These are phyloP conservation scores for Amanita polypyramis DNA, from an alignment of 768 basidiomycete species.

Conservation along the genomic window DNA sequence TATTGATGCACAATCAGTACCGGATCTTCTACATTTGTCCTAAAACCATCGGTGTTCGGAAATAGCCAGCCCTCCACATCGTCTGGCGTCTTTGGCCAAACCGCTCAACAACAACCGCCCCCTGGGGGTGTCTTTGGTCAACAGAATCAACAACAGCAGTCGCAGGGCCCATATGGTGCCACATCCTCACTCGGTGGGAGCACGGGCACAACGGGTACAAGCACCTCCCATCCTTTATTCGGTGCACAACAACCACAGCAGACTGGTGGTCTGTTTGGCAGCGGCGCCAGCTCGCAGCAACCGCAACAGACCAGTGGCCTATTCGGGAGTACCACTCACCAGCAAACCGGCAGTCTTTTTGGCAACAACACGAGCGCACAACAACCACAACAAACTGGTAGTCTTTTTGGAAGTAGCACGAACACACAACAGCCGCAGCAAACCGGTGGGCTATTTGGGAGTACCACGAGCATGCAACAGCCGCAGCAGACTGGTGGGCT, in stretches of 20 bases:
- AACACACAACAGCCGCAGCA: slow-evolving; percentile 9
- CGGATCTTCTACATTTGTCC: slow-evolving; percentile 26
- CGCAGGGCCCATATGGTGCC: slow-evolving; percentile 2
- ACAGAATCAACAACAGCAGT: slow-evolving; percentile 14
- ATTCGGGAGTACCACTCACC: neutral
- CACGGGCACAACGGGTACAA: slow-evolving; percentile 1
- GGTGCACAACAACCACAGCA: slow-evolving; percentile 10
- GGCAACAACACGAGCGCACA: slow-evolving; percentile 2
- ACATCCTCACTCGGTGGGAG: neutral
- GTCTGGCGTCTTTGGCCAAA: slow-evolving; percentile 14
- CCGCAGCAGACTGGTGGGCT: neutral
- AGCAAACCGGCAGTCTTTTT: neutral
- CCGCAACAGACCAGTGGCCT: slow-evolving; percentile 1
- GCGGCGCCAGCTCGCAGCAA: slow-evolving; percentile 9
- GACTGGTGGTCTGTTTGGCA: slow-evolving; percentile 18
- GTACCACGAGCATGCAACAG: slow-evolving; percentile 8
- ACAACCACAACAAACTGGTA: slow-evolving; percentile 7
- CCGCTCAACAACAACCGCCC: slow-evolving; percentile 13
- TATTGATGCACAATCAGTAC: neutral
- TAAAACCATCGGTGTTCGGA: slow-evolving; percentile 33
- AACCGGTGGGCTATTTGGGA: slow-evolving; percentile 12
- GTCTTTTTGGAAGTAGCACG: slow-evolving; percentile 11
- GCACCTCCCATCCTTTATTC: slow-evolving; percentile 2
- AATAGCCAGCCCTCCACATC: slow-evolving; percentile 12
- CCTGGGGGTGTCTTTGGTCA: slow-evolving; percentile 14